A percentile compares a stretch with the other conserved stretches of the same genome.
These are phyloP conservation scores for Aspergillus saccharolyticus DNA, from an alignment of 495 filamentous ascomycete species.

Conservation along the genomic window DNA sequence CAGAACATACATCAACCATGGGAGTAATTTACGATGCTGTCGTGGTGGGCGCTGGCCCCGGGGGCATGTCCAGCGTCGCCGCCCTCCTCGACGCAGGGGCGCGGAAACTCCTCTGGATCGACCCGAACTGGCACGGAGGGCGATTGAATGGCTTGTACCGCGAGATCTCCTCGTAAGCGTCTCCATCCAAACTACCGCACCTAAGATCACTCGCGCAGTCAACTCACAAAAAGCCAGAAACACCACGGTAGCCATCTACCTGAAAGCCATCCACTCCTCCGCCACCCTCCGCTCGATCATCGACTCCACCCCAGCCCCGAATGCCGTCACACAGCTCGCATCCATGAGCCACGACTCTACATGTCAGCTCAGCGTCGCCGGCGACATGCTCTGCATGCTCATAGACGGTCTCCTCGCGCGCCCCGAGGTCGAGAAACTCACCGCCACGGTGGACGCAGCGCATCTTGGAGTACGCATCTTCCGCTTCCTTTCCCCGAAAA, in stretches of 20 bases:
- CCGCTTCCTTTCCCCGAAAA: background rate
- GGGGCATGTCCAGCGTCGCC: background rate
- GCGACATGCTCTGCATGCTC: background rate
- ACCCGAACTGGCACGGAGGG: background rate
- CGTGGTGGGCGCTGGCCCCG: background rate
- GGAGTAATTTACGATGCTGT: background rate
- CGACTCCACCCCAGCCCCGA: background rate
- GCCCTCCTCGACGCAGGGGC: background rate
- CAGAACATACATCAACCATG: background rate
- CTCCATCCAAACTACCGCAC: background rate
- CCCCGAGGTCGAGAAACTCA: background rate
- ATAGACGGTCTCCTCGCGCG: background rate
- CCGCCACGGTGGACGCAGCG: background rate
- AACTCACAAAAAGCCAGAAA: background rate
- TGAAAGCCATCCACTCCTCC: background rate
- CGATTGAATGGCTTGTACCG: background rate
- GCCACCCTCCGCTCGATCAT: background rate
- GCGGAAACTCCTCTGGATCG: background rate
- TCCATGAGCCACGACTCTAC: background rate
- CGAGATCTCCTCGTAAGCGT: background rate
- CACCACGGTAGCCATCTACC: background rate
- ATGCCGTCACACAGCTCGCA: background rate
- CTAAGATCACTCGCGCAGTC: background rate
- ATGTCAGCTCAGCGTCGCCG: background rate
- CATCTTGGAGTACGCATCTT: background rate